Base-by-base conservation (phyloP, 176 grass and related monocot species). In the Oryza coarctata region DNA sequence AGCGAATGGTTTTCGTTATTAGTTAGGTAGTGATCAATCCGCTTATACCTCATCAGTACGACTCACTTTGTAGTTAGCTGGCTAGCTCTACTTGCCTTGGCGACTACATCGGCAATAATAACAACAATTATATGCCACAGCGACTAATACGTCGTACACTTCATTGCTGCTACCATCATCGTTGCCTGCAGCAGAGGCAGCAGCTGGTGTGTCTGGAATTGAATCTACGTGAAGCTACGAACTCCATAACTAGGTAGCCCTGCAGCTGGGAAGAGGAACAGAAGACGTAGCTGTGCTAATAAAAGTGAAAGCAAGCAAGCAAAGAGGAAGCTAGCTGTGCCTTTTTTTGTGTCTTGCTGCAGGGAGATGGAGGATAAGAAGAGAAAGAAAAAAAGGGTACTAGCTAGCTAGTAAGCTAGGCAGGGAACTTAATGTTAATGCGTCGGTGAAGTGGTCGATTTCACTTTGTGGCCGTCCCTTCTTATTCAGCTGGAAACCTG, bases 301-400 rank as follows among this genome's bases (percentile, higher is more conserved):
- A 36, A 82, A 82, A 87, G 50, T 35, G 70, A 28, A 34, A 70
- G 39, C 47, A 34, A 70, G n/a, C 74, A 80, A 76, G 12, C 49
- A 17, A 44, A 25, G 75, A 35, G 11, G 32, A 60, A 20, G 47
- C 18, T 52, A 7, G 1, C 17, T 52, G 22, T 9, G 12, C 31
- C 9, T 63, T 49, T 70, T 49, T 67, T 18, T 7, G 0, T 35
- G 7, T 82, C 69, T 11, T 40, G 44, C 66, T 72, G 69, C 15
- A 27, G 63, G 25, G 32, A 35, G 4, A 38, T 10, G 10, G 0
- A 9, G 68, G 1, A 39, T 8, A 45, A 1, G n/a, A n/a, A 11
- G n/a, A n/a, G n/a, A 7, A 20, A 33, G 32, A 4, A 33, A 33
- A n/a, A n/a, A n/a, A n/a, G n/a, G 32, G 32, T 33, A 33, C 32